Evolutionary conservation across 331 rosid species (phyloP), one percentile per base, ranked within the genome.

Genomic region (Spiraea crenata): DNA sequence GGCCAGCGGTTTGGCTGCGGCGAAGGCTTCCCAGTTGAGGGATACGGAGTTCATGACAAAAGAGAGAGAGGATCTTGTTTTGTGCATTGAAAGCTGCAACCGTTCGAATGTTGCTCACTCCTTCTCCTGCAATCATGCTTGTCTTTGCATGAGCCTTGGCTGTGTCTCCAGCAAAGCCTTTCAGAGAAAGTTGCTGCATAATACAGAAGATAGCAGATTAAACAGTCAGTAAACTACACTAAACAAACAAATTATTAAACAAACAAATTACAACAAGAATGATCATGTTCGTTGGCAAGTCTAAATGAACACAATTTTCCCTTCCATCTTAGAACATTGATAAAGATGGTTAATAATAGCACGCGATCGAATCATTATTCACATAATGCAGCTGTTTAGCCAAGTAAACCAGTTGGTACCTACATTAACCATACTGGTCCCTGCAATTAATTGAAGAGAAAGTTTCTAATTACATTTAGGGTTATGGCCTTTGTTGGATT

Each of bases 111-210:
- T 95, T 95, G 83, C 99, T 95, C 59, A 95, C 99, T 71, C 99
- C 99, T 55, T 95, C 97, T 14, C 99, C 99, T 7, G 99, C 99
- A 70, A 95, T 95, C 99, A 95, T 95, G 70, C 99, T 95, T 1
- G 99, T 95, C 85, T 89, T 95, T 45, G 99, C 99, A 75, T 95
- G 99, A 57, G 99, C 97, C 80, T 95, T 89, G 42, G 99, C 99
- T 9, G 99, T 95, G 86, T 95, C 99, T 66, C 99, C 99, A 5
- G 99, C 99, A 70, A 95, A 95, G n/a, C 99, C 99, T 75, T 95
- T 95, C 1, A 95, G 88, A 38, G 96, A 95, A 40, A 95, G 88
- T 95, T 95, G 99, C 99, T 95, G 85, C 39, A 16, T 19, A 77
- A 75, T 70, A 65, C 76, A 84, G 70, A 67, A 9, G 44, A 42